These are phyloP conservation scores for Metschnikowia cerradonensis DNA, from an alignment of 805 yeast genomes.

Conservation along the genomic window DNA sequence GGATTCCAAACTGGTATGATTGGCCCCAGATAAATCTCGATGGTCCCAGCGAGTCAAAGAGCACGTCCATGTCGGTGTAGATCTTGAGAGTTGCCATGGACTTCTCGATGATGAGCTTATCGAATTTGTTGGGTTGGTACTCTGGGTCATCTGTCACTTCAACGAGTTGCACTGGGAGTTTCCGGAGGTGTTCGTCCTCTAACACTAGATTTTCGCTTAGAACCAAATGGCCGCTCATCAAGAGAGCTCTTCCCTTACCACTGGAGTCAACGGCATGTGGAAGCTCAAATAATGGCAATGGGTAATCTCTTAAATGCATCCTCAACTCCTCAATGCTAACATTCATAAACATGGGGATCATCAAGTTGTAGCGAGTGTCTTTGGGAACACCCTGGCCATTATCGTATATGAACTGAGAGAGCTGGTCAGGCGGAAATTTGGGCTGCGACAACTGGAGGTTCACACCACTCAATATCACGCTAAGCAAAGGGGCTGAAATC, in stretches of 20 bases:
- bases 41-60: conserved; percentile 51
- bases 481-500: conserved; percentile 33
- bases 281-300: conserved; percentile 73
- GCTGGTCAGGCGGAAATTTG: conserved; percentile 27
- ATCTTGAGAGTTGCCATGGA: conserved; percentile 74
- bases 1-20: conserved; percentile 78
- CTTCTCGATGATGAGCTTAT: conserved; percentile 57
- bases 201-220: conserved; percentile 61
- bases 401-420: conserved; percentile 60
- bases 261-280: conserved; percentile 41
- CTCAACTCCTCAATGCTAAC: conserved; percentile 58
- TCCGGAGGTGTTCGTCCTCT: conserved; percentile 52
- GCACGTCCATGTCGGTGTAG: conserved; percentile 56
- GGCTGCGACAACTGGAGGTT: conserved; percentile 25
- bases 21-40: conserved; percentile 80
- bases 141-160: conserved; percentile 37
- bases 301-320: conserved; percentile 78
- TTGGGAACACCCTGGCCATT: conserved; percentile 82
- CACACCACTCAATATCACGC: conserved; percentile 27
- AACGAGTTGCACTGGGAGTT: conserved; percentile 58
- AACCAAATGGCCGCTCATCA: conserved; percentile 59
- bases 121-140: conserved; percentile 13
- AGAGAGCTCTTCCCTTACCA: conserved; percentile 22
- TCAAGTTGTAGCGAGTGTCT: conserved; percentile 62
- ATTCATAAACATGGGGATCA: conserved; percentile 61